These are phyloP conservation scores for Corrigiola litoralis DNA, from an alignment of 179 eudicot species.

Conservation along the genomic window DNA sequence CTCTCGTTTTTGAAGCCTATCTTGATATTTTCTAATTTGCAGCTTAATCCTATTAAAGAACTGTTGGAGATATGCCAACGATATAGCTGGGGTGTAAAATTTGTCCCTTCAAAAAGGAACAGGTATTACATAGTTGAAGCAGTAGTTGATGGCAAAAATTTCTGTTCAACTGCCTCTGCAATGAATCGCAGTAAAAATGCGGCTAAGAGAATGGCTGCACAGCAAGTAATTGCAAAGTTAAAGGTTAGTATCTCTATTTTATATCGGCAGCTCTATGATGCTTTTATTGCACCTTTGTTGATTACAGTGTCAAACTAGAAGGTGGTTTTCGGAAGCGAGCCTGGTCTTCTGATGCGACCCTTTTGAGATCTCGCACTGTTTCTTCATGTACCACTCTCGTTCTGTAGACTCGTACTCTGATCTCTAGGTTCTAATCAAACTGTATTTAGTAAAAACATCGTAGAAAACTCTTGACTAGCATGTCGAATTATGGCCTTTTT, in stretches of 20 bases:
- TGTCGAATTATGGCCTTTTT: no score
- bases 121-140: constrained; percentile 43
- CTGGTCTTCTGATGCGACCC: background rate
- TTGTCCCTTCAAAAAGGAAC: constrained; percentile 35
- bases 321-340: background rate
- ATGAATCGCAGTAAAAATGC: constrained; percentile 43
- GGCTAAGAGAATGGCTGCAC: constrained; percentile 60
- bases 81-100: constrained; percentile 41
- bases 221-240: constrained; percentile 37
- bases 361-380: background rate
- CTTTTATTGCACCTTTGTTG: background rate
- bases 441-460: no score
- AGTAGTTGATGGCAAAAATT: constrained; percentile 32
- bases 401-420: background rate
- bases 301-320: background rate
- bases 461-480: no score
- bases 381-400: background rate
- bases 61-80: constrained; percentile 73
- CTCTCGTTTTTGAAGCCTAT: constrained; percentile 63
- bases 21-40: constrained; percentile 55
- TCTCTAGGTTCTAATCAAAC: no score
- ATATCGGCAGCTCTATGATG: constrained; percentile 1
- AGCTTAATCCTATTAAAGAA: constrained; percentile 66
- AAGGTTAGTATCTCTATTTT: constrained; percentile 38
- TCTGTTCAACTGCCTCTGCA: constrained; percentile 42